Percentiles rank a stretch among this genome's conserved stretches.
These are phyloP conservation scores for Lonicera japonica DNA, from an alignment of 129 eudicot species.

Conservation along the genomic window DNA sequence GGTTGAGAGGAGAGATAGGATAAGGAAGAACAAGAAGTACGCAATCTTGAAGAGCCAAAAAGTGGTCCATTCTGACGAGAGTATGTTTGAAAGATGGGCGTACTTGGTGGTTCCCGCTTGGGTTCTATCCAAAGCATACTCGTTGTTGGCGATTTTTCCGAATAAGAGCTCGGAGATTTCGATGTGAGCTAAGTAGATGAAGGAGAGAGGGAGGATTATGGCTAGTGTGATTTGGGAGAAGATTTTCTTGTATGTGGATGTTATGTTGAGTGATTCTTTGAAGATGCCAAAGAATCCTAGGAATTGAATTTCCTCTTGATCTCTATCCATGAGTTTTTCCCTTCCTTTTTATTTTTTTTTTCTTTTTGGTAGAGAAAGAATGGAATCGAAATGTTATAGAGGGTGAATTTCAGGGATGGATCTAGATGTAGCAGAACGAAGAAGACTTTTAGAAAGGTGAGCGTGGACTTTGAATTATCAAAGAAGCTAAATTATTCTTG, in stretches of 20 bases:
- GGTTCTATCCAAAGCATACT: conserved; percentile 21
- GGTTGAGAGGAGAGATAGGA: conserved; percentile 41
- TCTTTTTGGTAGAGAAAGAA: neutral
- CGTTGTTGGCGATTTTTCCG: conserved; percentile 22
- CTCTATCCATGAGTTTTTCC: conserved; percentile 32
- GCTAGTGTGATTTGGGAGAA: conserved; percentile 33
- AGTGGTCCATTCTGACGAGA: conserved; percentile 23
- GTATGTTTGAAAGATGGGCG: conserved; percentile 12
- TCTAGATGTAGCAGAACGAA: too few species aligned
- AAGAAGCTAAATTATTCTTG: neutral
- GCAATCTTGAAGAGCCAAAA: conserved; percentile 28
- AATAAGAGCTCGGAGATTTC: conserved; percentile 32
- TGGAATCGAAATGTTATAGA: neutral
- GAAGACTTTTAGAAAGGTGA: neutral
- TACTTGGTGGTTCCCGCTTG: conserved; percentile 23
- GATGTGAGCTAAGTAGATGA: conserved; percentile 38
- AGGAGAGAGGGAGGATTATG: conserved; percentile 47
- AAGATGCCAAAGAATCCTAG: conserved; percentile 38
- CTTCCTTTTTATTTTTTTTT: neutral
- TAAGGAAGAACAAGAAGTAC: conserved; percentile 29
- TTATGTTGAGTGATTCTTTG: conserved; percentile 37
- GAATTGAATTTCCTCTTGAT: conserved; percentile 41
- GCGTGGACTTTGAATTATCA: neutral
- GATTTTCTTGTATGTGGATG: conserved; percentile 21
- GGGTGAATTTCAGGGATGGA: too few species aligned